These are phyloP conservation scores for Chondrostereum purpureum DNA, from an alignment of 1,284 basidiomycete species.

Conservation along the genomic window DNA sequence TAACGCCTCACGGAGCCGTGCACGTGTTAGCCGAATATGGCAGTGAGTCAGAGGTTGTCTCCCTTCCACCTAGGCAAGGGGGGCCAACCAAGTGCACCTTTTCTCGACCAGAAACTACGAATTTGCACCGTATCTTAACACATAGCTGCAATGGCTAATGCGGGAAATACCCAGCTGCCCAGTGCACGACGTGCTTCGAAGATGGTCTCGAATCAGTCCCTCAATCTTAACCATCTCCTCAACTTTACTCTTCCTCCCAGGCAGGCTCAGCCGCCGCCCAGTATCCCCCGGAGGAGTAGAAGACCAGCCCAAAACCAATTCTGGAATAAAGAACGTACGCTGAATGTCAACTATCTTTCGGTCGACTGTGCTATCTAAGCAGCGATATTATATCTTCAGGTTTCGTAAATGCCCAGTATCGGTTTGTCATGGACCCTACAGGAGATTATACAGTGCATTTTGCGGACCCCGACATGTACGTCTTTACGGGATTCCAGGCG, in stretches of 20 bases:
- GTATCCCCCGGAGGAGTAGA: slow-evolving; percentile 67
- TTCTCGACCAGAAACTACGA: too few species aligned
- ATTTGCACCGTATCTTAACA: too few species aligned
- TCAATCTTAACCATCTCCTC: slow-evolving; percentile 73
- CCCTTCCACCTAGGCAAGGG: slow-evolving; percentile 26
- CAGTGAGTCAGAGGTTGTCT: neutral
- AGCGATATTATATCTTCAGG: slow-evolving; percentile 34
- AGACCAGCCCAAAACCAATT: slow-evolving; percentile 56
- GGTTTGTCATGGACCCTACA: slow-evolving; percentile 87
- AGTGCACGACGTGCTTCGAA: slow-evolving; percentile 54
- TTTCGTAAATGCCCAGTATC: slow-evolving; percentile 91
- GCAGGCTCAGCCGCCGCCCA: slow-evolving; percentile 50
- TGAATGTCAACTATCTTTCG: slow-evolving; percentile 7
- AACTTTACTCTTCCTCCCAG: slow-evolving; percentile 82
- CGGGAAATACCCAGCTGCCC: slow-evolving; percentile 24
- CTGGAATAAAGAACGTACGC: slow-evolving; percentile 85
- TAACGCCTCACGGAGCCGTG: neutral
- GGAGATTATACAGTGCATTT: slow-evolving; percentile 94
- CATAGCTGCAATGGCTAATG: slow-evolving; percentile 21
- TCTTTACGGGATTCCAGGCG: slow-evolving; percentile 18
- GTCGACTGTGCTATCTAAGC: slow-evolving; percentile 10
- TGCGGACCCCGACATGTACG: slow-evolving; percentile 90
- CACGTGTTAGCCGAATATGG: neutral
- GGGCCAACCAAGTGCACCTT: slow-evolving; percentile 11
- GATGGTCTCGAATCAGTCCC: slow-evolving; percentile 56